These are phyloP conservation scores for Hypoxylon sp. DNA, from an alignment of 2,329 filamentous ascomycete genomes.

Conservation along the genomic window DNA sequence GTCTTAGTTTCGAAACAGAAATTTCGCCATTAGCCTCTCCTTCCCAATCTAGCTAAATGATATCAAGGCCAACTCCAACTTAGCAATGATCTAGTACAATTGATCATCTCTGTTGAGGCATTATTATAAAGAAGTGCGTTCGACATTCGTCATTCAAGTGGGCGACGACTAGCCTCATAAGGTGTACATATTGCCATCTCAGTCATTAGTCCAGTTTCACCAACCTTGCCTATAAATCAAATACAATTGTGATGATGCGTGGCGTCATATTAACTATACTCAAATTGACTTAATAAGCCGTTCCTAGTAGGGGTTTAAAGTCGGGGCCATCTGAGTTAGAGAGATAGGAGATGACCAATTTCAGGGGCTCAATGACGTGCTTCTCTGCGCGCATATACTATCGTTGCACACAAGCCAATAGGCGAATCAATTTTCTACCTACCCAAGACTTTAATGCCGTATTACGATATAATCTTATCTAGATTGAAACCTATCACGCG, in stretches of 20 bases:
- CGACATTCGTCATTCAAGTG: background rate
- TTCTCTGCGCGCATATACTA: conserved; percentile 16
- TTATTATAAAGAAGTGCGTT: background rate
- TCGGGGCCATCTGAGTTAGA: conserved; percentile 2
- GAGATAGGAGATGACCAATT: conserved; percentile 34
- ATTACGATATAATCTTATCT: conserved; percentile 29
- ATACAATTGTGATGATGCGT: conserved; percentile 12
- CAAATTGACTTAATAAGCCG: background rate
- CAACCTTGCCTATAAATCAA: conserved; percentile 1
- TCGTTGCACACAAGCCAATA: conserved; percentile 21
- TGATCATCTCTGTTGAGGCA: background rate
- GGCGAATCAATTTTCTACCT: conserved; percentile 25
- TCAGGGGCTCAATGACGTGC: conserved; percentile 40
- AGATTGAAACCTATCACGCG: conserved; percentile 30
- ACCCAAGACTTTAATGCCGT: background rate
- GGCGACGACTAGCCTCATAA: background rate
- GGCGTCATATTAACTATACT: conserved; percentile 1
- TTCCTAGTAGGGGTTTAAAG: background rate
- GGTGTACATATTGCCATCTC: background rate
- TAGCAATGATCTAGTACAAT: background rate
- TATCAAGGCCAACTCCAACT: background rate
- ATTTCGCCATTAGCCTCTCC: background rate
- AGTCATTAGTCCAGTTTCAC: background rate
- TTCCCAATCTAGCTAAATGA: background rate
- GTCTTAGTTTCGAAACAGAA: background rate